A percentile compares a stretch with the other conserved stretches of the same genome.
These are phyloP conservation scores for Leccinum uliginosum DNA, from an alignment of 768 basidiomycete species.

Conservation along the genomic window DNA sequence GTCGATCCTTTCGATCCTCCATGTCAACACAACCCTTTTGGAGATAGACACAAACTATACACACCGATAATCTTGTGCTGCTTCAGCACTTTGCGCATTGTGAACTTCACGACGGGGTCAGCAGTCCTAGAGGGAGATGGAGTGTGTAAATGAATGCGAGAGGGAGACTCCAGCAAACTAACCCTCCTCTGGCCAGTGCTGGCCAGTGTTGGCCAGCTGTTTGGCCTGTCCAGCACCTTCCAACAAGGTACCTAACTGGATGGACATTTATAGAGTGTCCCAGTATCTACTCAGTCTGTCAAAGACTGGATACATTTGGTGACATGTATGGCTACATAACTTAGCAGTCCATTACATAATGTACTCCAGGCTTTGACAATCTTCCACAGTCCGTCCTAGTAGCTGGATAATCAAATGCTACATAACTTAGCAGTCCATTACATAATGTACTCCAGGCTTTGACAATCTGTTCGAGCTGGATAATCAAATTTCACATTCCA, in stretches of 20 bases:
- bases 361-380: not conserved
- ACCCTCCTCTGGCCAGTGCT: not conserved
- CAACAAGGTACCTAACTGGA: not conserved
- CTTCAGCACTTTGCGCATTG: conserved; percentile 74
- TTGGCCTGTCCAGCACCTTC: not conserved
- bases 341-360: too few species aligned
- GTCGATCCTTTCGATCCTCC: conserved; percentile 56
- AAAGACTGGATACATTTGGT: not conserved
- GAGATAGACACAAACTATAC: conserved; percentile 13
- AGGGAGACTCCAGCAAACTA: not conserved
- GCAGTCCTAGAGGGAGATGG: conserved; percentile 2
- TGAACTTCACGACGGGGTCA: conserved; percentile 52
- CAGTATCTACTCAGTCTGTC: not conserved
- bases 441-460: not conserved
- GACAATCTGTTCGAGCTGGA: not conserved
- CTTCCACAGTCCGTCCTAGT: not conserved
- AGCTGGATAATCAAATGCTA: too few species aligned
- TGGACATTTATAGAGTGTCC: not conserved
- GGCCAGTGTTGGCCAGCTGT: not conserved
- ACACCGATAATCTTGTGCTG: conserved; percentile 71
- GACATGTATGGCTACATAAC: not conserved
- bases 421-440: too few species aligned
- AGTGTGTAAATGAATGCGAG: conserved; percentile 1
- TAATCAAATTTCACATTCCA: not conserved
- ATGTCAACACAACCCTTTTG: conserved; percentile 10